Evolutionary conservation across 1,139 yeast species (phyloP).

Genomic region (Suhomyces guaymorum): DNA sequence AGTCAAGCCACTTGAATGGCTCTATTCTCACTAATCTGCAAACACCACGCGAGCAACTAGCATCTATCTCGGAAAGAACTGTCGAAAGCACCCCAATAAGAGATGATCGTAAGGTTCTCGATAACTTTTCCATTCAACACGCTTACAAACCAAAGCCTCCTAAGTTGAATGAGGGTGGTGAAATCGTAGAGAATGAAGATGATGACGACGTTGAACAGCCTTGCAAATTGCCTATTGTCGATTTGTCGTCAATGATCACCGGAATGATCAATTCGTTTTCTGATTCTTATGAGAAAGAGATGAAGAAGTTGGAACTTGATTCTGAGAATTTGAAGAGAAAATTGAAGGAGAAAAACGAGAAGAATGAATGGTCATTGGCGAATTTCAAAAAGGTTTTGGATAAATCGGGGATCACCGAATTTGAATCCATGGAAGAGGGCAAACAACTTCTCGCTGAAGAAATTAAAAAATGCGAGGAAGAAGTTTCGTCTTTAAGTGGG

Average conservation of each 20-base stretch:
- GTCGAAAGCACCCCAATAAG: slow-evolving; percentile 33
- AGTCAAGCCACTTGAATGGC: slow-evolving; percentile 13
- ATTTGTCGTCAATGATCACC: slow-evolving; percentile 39
- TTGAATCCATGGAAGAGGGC: slow-evolving; percentile 33
- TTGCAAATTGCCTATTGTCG: slow-evolving; percentile 29
- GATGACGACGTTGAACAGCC: slow-evolving; percentile 6
- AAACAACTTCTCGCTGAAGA: slow-evolving; percentile 24
- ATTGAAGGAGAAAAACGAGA: slow-evolving; percentile 22
- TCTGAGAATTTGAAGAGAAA: slow-evolving; percentile 21
- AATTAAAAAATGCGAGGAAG: slow-evolving; percentile 25
- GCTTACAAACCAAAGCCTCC: slow-evolving; percentile 39
- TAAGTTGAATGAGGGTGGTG: slow-evolving; percentile 33
- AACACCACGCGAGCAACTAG: slow-evolving; percentile 27
- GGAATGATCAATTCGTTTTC: slow-evolving; percentile 49
- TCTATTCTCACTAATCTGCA: slow-evolving; percentile 3
- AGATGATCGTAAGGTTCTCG: slow-evolving; percentile 15
- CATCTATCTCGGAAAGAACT: slow-evolving; percentile 41
- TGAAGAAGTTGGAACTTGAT: slow-evolving; percentile 24
- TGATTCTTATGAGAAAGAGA: slow-evolving; percentile 36
- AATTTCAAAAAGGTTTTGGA: slow-evolving; percentile 20
- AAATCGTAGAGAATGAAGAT: slow-evolving; percentile 18
- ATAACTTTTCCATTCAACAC: slow-evolving; percentile 13
- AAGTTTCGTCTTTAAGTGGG: slow-evolving; percentile 37
- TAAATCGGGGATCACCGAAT: slow-evolving; percentile 27
- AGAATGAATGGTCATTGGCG: slow-evolving; percentile 19